Evolutionary conservation across 192 early-diverging fungal species (phyloP).

Genomic region (Backusella luteola): DNA sequence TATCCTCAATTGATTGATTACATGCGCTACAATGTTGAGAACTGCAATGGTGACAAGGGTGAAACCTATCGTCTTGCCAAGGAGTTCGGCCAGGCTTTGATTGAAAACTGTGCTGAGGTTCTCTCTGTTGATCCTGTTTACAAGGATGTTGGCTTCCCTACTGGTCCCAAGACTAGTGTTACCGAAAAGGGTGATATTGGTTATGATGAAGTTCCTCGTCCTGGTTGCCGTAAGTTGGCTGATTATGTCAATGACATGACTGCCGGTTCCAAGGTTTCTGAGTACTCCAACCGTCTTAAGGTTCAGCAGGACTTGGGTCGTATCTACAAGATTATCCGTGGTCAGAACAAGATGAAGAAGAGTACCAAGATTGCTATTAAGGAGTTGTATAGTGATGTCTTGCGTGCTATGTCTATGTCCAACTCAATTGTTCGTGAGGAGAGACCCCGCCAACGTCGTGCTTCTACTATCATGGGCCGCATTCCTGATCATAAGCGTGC

Average conservation of each 20-base stretch:
- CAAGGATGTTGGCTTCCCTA: constrained; percentile 88
- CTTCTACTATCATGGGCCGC: constrained; percentile 38
- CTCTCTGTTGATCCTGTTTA: constrained; percentile 76
- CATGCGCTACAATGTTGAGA: constrained; percentile 87
- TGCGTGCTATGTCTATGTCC: constrained; percentile 75
- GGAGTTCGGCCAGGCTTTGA: constrained; percentile 75
- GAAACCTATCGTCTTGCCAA: constrained; percentile 83
- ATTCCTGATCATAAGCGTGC: constrained; percentile 49
- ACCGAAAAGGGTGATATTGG: constrained; percentile 79
- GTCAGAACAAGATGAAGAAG: constrained; percentile 76
- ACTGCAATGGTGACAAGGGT: constrained; percentile 71
- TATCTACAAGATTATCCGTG: constrained; percentile 78
- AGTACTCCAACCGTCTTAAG: constrained; percentile 74
- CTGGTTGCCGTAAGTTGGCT: constrained; percentile 84
- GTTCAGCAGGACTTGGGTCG: constrained; percentile 76
- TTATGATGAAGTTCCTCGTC: constrained; percentile 83
- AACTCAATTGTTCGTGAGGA: constrained; percentile 65
- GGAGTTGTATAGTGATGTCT: constrained; percentile 68
- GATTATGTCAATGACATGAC: constrained; percentile 91
- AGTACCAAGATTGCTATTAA: constrained; percentile 67
- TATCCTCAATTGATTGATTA: constrained; percentile 76
- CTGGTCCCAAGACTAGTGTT: constrained; percentile 77
- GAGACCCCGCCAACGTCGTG: constrained; percentile 47
- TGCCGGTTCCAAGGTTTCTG: constrained; percentile 64
- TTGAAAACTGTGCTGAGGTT: constrained; percentile 90